Percentiles rank a stretch among this genome's conserved stretches.
phyloP scores from a whole-genome alignment of 1,139 yeast species.

The Protomyces lactucae-debilis region DNA sequence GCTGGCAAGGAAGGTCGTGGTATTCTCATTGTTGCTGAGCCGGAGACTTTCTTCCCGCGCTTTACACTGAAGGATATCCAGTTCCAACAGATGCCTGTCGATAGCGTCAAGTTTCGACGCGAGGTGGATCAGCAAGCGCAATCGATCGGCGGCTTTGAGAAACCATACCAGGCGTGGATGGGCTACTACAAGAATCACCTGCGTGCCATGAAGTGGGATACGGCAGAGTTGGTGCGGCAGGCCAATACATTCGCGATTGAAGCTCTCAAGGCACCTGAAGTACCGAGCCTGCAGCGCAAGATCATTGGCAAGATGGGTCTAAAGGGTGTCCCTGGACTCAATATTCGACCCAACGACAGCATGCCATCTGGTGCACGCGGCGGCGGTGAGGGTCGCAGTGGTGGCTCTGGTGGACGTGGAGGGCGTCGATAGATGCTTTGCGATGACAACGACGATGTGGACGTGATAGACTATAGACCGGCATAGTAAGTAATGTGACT shows the following conservation, averaged over 20 bases:
- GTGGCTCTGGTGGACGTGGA: constrained; percentile 4
- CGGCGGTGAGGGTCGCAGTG: constrained; percentile 4
- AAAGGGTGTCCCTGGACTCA: constrained; percentile 25
- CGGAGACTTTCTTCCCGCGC: constrained; percentile 87
- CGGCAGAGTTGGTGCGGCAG: constrained; percentile 11
- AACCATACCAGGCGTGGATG: constrained; percentile 26
- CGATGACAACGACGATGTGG: neutral
- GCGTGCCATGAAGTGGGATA: constrained; percentile 11
- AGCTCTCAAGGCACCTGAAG: constrained; percentile 20
- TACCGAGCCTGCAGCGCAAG: constrained; percentile 17
- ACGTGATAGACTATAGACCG: neutral
- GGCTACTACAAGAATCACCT: constrained; percentile 24
- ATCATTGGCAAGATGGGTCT: constrained; percentile 26
- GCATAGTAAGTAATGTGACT: neutral
- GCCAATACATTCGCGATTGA: constrained; percentile 15
- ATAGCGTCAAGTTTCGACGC: neutral
- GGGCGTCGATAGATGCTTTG: neutral
- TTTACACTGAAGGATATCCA: constrained; percentile 50
- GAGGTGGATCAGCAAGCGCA: constrained; percentile 7
- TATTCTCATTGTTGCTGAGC: constrained; percentile 88
- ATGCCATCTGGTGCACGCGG: constrained; percentile 2
- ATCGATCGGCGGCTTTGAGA: constrained; percentile 9
- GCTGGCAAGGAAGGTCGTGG: constrained; percentile 87
- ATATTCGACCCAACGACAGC: constrained; percentile 10
- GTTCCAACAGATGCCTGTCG: constrained; percentile 11